phyloP scores from a whole-genome alignment of 371 early-diverging fungal genomes.

The Choanephora cucurbitarum region DNA sequence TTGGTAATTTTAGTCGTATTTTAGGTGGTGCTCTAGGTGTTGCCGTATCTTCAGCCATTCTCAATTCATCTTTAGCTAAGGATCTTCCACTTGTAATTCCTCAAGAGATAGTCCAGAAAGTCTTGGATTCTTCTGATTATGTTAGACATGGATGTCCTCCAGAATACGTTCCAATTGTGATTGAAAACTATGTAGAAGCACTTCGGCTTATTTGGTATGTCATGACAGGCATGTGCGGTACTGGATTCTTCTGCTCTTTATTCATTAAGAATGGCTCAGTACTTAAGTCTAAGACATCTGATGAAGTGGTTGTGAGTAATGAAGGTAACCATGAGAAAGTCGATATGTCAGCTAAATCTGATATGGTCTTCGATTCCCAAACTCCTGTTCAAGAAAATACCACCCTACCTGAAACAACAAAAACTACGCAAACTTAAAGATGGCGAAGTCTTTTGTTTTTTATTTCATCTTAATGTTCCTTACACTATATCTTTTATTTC shows the following conservation, averaged over 20 bases:
- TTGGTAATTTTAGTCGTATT: constrained; percentile 32
- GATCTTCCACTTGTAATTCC: constrained; percentile 17
- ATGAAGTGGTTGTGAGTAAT: background rate
- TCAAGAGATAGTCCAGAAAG: constrained; percentile 8
- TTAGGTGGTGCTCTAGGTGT: constrained; percentile 36
- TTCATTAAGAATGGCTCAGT: constrained; percentile 9
- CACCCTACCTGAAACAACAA: no score
- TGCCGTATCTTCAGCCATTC: constrained; percentile 25
- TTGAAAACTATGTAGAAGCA: constrained; percentile 16
- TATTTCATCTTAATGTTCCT: no score
- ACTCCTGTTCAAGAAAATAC: no score
- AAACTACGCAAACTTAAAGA: no score
- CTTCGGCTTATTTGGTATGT: constrained; percentile 24
- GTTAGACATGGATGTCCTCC: constrained; percentile 23
- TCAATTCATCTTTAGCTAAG: constrained; percentile 25
- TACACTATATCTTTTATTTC: no score
- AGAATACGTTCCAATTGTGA: constrained; percentile 12
- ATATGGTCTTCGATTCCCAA: no score
- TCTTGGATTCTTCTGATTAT: constrained; percentile 23
- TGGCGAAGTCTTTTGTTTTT: no score
- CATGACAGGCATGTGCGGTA: constrained; percentile 13
- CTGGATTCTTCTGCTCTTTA: constrained; percentile 11
- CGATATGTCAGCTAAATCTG: no score
- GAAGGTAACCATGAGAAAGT: background rate
- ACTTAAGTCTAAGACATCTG: constrained; percentile 8